These are phyloP conservation scores for Trichoderma atroviride DNA, from an alignment of 2,329 filamentous ascomycete genomes.

Conservation along the genomic window DNA sequence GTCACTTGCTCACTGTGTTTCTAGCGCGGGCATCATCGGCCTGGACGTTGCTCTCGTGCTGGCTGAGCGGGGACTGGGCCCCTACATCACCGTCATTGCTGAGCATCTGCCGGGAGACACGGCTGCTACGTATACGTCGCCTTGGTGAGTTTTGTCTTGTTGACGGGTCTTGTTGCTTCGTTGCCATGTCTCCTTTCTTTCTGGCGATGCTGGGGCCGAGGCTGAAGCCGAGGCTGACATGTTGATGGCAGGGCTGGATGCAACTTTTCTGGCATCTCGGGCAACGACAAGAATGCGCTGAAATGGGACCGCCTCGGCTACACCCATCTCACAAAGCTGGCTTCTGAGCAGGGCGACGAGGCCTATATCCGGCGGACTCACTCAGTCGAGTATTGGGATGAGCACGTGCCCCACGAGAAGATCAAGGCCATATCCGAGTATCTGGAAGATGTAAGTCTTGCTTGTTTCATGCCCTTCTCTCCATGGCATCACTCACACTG, in stretches of 20 bases:
- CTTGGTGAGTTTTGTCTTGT: conserved; percentile 37
- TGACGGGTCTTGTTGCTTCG: neutral
- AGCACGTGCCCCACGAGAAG: conserved; percentile 43
- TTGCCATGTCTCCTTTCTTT: neutral
- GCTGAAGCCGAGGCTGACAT: no score
- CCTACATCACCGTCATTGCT: conserved; percentile 42
- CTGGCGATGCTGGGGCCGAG: neutral
- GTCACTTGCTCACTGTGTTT: neutral
- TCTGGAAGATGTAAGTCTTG: conserved; percentile 43
- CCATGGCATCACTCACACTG: neutral
- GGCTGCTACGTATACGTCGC: conserved; percentile 44
- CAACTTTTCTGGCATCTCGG: conserved; percentile 50
- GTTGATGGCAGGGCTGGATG: conserved; percentile 44
- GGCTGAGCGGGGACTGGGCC: conserved; percentile 39
- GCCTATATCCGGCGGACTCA: conserved; percentile 43
- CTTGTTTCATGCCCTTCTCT: neutral
- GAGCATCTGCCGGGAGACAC: conserved; percentile 48
- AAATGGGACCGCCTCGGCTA: conserved; percentile 48
- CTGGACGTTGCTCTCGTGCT: conserved; percentile 45
- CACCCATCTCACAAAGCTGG: conserved; percentile 41
- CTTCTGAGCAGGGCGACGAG: conserved; percentile 36
- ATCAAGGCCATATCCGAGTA: conserved; percentile 46
- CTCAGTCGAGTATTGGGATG: conserved; percentile 47
- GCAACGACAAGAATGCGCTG: conserved; percentile 45
- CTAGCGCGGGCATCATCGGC: conserved; percentile 45